Percentiles rank a stretch among this genome's conserved stretches.
These are phyloP conservation scores for Paramecium biaurelia DNA, from an alignment of 73 alveolate species.

Conservation along the genomic window DNA sequence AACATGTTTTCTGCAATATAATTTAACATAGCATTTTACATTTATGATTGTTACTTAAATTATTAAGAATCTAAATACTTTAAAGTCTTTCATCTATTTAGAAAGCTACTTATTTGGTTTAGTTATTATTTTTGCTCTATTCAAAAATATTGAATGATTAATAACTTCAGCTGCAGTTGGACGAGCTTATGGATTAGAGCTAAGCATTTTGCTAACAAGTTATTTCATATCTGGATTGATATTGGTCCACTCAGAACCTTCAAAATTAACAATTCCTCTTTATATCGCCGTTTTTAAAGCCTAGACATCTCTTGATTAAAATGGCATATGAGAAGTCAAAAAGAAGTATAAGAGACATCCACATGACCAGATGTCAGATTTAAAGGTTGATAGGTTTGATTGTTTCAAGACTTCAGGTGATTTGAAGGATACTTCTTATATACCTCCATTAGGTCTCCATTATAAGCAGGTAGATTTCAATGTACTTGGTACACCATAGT, in stretches of 20 bases:
- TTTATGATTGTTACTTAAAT: neutral
- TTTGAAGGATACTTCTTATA: neutral
- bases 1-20: conserved; percentile 26
- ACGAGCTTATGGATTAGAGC: neutral
- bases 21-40: neutral
- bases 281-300: neutral
- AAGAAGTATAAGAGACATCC: conserved; percentile 35
- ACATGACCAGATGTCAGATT: conserved; percentile 38
- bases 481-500: neutral
- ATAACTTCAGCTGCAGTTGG: conserved; percentile 16
- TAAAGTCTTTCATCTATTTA: neutral
- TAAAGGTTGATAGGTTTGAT: neutral
- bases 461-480: neutral
- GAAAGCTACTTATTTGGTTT: neutral
- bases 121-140: neutral
- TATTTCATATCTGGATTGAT: neutral
- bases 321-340: conserved; percentile 45
- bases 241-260: neutral
- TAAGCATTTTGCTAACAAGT: neutral
- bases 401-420: conserved; percentile 25
- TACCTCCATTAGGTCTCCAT: conserved; percentile 6
- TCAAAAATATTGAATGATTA: neutral
- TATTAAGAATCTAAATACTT: neutral
- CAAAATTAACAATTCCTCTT: conserved; percentile 23
- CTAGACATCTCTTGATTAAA: neutral